These are phyloP conservation scores for Peniophora sp. DNA, from an alignment of 1,284 basidiomycete genomes.

Conservation along the genomic window DNA sequence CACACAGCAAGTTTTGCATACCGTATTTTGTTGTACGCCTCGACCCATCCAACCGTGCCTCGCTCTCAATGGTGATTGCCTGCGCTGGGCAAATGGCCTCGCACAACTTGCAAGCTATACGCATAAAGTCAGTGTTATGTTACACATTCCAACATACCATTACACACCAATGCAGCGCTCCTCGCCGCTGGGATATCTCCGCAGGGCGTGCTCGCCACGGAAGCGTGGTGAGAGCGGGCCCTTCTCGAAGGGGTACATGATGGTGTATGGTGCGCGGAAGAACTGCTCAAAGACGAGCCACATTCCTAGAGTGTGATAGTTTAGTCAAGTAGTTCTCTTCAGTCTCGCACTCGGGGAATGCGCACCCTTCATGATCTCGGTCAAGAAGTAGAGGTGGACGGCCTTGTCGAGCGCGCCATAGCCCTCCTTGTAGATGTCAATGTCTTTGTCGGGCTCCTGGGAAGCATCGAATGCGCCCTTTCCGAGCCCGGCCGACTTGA, in stretches of 20 bases:
- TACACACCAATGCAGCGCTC: constrained; percentile 93
- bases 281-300: constrained; percentile 99
- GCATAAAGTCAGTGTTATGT: constrained; percentile 6
- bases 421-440: constrained; percentile 67
- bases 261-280: constrained; percentile 96
- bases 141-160: constrained; percentile 2
- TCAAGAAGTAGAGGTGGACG: constrained; percentile 96
- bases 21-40: constrained; percentile 97
- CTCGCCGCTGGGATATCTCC: constrained; percentile 96
- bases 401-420: constrained; percentile 94
- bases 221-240: constrained; percentile 97
- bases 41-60: constrained; percentile 92
- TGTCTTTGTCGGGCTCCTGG: constrained; percentile 41
- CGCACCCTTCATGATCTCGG: constrained; percentile 92
- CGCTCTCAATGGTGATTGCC: constrained; percentile 99
- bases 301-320: constrained; percentile 68
- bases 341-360: constrained; percentile 2
- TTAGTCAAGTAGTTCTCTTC: constrained; percentile 1
- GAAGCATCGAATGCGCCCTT: constrained; percentile 28
- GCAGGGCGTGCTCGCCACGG: constrained; percentile 97
- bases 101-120: constrained; percentile 92
- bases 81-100: constrained; percentile 99
- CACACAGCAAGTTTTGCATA: constrained; percentile 19
- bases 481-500: constrained; percentile 27
- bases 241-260: constrained; percentile 98